Base-by-base conservation (phyloP, 225 moss, liverwort and hornwort genomes). In the Ulota crispa region DNA sequence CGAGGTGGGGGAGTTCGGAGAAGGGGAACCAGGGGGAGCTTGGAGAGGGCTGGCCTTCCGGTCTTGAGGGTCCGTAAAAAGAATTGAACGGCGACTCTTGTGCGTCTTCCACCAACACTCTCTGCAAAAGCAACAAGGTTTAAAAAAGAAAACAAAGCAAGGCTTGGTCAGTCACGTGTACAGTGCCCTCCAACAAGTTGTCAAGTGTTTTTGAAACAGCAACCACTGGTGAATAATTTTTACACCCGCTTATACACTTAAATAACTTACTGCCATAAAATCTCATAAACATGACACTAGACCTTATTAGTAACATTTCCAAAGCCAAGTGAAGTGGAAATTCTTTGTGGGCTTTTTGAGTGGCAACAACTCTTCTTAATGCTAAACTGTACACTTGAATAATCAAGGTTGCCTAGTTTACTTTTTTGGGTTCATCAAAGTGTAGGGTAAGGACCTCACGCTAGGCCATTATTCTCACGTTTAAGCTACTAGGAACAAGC, bases 11-110 rank as follows among this genome's bases (percentile, higher is more conserved):
- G 39, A 64, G 4, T n/a, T 88, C 82, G 19, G 87, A 83, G 4
- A 87, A 54, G 16, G 54, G 69, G 73, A 95, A 90, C 94, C 93
- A 96, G 55, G 92, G 88, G 20, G 74, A 64, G 50, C 64, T 30
- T 12, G 50, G 23, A 0, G 0, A 19, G 8, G n/a, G 50, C 5
- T 59, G 56, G 27, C 59, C 74, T 24, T 70, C 85, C 34, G 62
- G 31, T 52, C 57, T 11, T 10, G 76, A 21, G 1, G 89, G 91
- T 39, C 87, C 65, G 26, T 94, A 96, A 39, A 86, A 92, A 2
- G 92, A 95, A 68, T 95, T 92, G 43, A 95, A 96, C 4, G 93
- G 93, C 11, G 95, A 96, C 21, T 95, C 92, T 2, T 37, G 53
- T 16, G 82, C 30, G 27, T 90, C 91, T 66, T 89, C 86, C 28